Base-by-base conservation (phyloP, 2,329 filamentous ascomycete genomes). In the Sphaerostilbella broomeana region DNA sequence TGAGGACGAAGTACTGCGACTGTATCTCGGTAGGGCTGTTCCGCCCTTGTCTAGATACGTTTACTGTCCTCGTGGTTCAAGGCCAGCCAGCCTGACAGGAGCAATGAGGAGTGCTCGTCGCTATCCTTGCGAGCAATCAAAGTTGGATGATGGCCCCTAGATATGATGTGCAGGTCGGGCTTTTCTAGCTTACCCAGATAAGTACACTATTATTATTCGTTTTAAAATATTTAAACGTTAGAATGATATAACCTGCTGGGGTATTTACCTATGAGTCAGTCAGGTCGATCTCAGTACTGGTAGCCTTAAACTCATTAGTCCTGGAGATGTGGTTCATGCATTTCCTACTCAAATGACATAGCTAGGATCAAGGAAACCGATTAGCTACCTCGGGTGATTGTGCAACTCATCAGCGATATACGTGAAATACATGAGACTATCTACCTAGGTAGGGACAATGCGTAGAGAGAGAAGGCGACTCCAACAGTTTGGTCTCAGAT, bases 111-210 rank as follows among this genome's bases (percentile, higher is more conserved):
- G 68, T 94, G 95, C 24, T 81, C 82, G 64, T 95, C 87, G 25
- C 78, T 85, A 16, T 86, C 80, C 64, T 95, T 88, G 41, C 88
- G 72, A 2, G 88, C 84, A 25, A 95, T 71, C 44, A 94, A 72
- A 38, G 77, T 83, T 5, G 85, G 85, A 41, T 89, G 70, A 58
- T 90, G 85, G 59, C 89, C 84, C 55, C 90, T 89, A 55, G 79
- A 83, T 62, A 94, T 92, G 48, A 94, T 83, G 35, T 75, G 80
- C 45, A 94, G 63, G 9, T 75, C 70, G 0, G 81, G 77, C 35
- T 67, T 68, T 29, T 64, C 53, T 60, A 71, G 54, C 65, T 73
- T 39, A 70, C 75, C 59, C 13, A 86, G 16, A 29, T 20, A 9
- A 2, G 20, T 24, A 17, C 18, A 25, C 19, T 18, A 35, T 20